Conservation (phyloP, 805 yeast genomes). For the Torulaspora microellipsoides region DNA sequence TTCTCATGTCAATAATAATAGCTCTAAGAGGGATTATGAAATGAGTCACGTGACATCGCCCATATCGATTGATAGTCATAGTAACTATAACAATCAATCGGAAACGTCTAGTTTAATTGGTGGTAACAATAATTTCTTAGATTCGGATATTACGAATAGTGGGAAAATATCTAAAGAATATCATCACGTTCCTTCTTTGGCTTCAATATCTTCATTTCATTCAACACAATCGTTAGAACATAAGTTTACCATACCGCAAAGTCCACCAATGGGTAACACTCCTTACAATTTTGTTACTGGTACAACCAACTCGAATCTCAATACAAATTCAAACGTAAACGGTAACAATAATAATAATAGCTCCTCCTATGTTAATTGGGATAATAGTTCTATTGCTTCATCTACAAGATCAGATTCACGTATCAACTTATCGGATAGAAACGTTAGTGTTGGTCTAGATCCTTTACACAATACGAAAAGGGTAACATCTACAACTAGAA, state of each 20-base stretch:
- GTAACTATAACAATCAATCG: constrained; percentile 2
- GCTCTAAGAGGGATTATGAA: constrained; percentile 1
- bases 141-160: constrained; percentile 12
- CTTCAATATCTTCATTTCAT: constrained; percentile 32
- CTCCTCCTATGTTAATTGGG: constrained; percentile 14
- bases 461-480: constrained; percentile 28
- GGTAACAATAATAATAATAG: constrained; percentile 1
- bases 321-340: not conserved
- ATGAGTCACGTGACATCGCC: constrained; percentile 14
- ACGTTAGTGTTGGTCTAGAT: constrained; percentile 27
- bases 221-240: constrained; percentile 33
- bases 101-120: not conserved
- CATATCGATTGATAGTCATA: constrained; percentile 11
- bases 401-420: constrained; percentile 21
- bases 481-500: constrained; percentile 20
- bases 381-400: constrained; percentile 17
- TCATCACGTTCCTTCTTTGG: constrained; percentile 28
- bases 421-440: constrained; percentile 13
- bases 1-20: not conserved
- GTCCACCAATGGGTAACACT: constrained; percentile 20
- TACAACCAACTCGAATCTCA: not conserved
- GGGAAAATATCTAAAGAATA: constrained; percentile 32
- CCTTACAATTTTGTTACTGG: constrained; percentile 4
- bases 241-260: constrained; percentile 27
- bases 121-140: constrained; percentile 17